A percentile compares a stretch with the other conserved stretches of the same genome.
Evolutionary conservation across 2,329 filamentous ascomycete genomes (phyloP).

Genomic region (Alternaria triticimaculans): DNA sequence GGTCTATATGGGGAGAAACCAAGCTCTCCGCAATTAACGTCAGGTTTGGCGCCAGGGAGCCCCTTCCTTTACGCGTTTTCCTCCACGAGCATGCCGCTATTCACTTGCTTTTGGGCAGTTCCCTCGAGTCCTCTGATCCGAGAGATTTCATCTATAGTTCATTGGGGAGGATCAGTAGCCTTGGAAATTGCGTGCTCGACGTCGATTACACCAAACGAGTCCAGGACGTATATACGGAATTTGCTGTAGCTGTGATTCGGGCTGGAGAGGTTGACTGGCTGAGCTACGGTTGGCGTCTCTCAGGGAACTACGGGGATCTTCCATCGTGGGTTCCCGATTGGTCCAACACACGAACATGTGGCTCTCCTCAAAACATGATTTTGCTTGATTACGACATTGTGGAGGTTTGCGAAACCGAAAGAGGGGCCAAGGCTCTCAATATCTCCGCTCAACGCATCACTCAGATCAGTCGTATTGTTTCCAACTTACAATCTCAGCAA

Average conservation of each 20-base stretch:
- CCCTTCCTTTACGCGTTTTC: neutral
- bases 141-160: neutral
- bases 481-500: too few species aligned
- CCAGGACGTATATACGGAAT: neutral
- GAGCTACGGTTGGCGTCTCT: neutral
- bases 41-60: too few species aligned
- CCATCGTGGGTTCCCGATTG: neutral
- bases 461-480: neutral
- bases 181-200: neutral
- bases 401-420: neutral
- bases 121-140: neutral
- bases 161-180: neutral
- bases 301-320: neutral
- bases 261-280: rapidly evolving
- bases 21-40: too few species aligned
- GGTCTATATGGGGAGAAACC: neutral
- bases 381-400: neutral
- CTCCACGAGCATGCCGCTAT: neutral
- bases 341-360: neutral
- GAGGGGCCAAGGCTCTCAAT: neutral
- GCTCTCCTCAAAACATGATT: neutral
- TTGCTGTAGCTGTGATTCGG: neutral
- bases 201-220: neutral
- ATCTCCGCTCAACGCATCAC: neutral
- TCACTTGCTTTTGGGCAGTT: neutral